Evolutionary conservation across 495 filamentous ascomycete species (phyloP).

Genomic region (Penicillium lagena): DNA sequence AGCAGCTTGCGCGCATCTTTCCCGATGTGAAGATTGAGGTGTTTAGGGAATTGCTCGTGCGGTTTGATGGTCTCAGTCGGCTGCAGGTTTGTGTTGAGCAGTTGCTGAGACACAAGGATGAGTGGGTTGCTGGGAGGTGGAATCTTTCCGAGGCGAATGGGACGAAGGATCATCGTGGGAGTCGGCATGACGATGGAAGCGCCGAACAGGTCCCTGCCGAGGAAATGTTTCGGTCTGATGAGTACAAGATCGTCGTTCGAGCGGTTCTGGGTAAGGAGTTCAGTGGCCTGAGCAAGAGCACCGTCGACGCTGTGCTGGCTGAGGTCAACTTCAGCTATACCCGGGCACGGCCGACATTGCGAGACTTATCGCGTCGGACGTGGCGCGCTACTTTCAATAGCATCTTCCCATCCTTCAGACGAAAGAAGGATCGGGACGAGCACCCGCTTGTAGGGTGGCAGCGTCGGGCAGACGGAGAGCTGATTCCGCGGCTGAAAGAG

Average conservation of each 20-base stretch:
- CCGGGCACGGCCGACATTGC: constrained; percentile 66
- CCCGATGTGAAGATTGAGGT: constrained; percentile 84
- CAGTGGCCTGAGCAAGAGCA: constrained; percentile 67
- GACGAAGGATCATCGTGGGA: constrained; percentile 5
- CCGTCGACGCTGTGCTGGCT: constrained; percentile 81
- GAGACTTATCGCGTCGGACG: constrained; percentile 67
- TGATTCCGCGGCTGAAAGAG: constrained; percentile 52
- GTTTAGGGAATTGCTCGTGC: constrained; percentile 82
- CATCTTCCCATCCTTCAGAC: constrained; percentile 63
- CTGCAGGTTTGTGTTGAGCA: constrained; percentile 80
- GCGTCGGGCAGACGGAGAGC: constrained; percentile 38
- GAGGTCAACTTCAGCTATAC: constrained; percentile 86
- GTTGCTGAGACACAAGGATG: constrained; percentile 67
- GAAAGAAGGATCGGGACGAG: constrained; percentile 50
- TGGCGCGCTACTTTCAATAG: constrained; percentile 80
- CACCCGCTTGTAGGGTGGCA: constrained; percentile 64
- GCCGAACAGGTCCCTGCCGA: constrained; percentile 46
- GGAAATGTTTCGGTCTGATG: constrained; percentile 66
- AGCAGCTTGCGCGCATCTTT: constrained; percentile 68
- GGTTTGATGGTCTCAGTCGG: constrained; percentile 74
- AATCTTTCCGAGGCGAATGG: constrained; percentile 33
- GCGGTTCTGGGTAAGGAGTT: constrained; percentile 66
- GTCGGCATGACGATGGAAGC: no score
- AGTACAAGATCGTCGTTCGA: constrained; percentile 69
- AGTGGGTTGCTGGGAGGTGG: constrained; percentile 72